These are phyloP conservation scores for Fusarium mexicanum DNA, from an alignment of 2,329 filamentous ascomycete species.

Conservation along the genomic window DNA sequence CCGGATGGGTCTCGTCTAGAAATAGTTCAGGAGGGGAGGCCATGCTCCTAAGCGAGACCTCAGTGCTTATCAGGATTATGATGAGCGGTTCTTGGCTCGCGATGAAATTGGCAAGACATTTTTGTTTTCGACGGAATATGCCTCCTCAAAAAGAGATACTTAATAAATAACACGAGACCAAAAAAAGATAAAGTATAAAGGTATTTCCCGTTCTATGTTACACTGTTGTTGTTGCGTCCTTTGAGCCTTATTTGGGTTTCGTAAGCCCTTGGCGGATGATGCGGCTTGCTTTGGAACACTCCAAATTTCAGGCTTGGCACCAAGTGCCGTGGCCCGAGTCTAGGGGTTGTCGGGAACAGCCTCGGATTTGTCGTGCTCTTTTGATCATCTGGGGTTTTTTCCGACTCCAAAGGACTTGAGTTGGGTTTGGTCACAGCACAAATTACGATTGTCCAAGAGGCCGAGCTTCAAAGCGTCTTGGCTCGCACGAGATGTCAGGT, in stretches of 20 bases:
- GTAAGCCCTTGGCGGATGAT: constrained; percentile 38
- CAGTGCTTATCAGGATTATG: constrained; percentile 18
- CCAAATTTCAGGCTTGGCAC: constrained; percentile 39
- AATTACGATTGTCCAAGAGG: constrained; percentile 6
- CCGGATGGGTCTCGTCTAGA: constrained; percentile 21
- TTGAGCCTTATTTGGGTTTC: constrained; percentile 12
- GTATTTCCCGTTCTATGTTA: neutral
- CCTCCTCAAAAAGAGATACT: neutral
- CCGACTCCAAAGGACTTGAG: constrained; percentile 6
- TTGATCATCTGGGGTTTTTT: neutral
- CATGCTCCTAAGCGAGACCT: constrained; percentile 14
- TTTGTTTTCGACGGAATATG: neutral
- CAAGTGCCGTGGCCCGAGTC: constrained; percentile 46
- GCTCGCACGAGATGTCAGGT: constrained; percentile 15
- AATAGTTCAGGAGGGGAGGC: constrained; percentile 29
- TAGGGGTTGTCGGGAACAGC: constrained; percentile 28
- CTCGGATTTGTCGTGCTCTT: constrained; percentile 8
- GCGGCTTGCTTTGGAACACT: constrained; percentile 42
- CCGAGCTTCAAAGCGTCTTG: constrained; percentile 9
- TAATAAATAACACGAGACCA: neutral
- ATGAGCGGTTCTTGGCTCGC: constrained; percentile 19
- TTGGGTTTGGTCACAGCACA: constrained; percentile 3
- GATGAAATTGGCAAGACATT: constrained; percentile 2
- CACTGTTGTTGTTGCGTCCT: neutral
- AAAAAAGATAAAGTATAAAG: neutral